These are phyloP conservation scores for Apiospora phragmitis DNA, from an alignment of 2,329 filamentous ascomycete genomes.

Conservation along the genomic window DNA sequence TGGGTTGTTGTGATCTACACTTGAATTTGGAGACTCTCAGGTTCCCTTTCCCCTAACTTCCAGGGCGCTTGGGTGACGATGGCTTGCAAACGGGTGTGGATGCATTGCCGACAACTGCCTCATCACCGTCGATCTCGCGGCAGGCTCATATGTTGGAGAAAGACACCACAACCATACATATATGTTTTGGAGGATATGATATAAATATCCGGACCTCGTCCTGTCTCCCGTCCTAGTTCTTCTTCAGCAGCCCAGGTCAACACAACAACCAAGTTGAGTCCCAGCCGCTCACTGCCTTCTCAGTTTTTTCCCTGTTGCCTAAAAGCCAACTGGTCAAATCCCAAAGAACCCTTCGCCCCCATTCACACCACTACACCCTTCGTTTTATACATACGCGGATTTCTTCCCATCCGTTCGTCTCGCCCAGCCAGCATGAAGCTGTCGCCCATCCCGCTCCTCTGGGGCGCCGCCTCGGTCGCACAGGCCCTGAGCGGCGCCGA, in stretches of 20 bases:
- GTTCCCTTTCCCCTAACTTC: neutral
- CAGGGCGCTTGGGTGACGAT: neutral
- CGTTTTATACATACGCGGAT: neutral
- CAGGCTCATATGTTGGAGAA: neutral
- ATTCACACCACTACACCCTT: too few species aligned
- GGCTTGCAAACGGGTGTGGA: neutral
- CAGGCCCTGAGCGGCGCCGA: slow-evolving; percentile 29
- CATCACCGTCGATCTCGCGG: neutral
- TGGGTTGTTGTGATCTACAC: neutral
- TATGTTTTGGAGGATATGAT: neutral
- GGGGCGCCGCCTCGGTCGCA: slow-evolving; percentile 12
- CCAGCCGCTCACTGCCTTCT: neutral
- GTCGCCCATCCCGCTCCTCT: slow-evolving; percentile 12
- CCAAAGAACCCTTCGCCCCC: neutral
- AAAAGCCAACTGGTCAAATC: neutral
- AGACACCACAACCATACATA: neutral
- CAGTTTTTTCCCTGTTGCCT: neutral
- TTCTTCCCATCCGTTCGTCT: neutral
- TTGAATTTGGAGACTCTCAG: neutral
- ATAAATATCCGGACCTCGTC: neutral
- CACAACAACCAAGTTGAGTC: neutral
- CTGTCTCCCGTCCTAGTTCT: neutral
- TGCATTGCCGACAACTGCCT: neutral
- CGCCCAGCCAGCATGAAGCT: slow-evolving; percentile 18
- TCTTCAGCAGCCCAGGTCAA: neutral